These are phyloP conservation scores for Colletotrichum sp. DNA, from an alignment of 2,329 filamentous ascomycete genomes.

Conservation along the genomic window DNA sequence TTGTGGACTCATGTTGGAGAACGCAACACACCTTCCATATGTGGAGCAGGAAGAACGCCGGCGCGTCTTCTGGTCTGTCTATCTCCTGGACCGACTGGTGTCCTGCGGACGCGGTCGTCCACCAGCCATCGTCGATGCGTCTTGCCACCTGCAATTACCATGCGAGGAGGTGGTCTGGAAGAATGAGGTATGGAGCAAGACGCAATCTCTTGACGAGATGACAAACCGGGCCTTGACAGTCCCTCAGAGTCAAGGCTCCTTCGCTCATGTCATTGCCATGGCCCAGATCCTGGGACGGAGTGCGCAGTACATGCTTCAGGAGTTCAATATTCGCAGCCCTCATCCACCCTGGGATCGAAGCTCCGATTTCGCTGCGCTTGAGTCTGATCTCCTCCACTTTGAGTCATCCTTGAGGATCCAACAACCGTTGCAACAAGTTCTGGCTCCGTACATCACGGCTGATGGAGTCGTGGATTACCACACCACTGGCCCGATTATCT, in stretches of 20 bases:
- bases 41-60: slow-evolving; percentile 37
- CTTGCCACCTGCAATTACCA: slow-evolving; percentile 36
- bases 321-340: background rate
- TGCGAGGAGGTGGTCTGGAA: slow-evolving; percentile 19
- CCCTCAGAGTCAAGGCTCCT: background rate
- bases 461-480: background rate
- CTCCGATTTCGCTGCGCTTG: background rate
- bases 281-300: background rate
- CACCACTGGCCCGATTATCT: background rate
- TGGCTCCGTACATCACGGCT: background rate
- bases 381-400: background rate
- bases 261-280: background rate
- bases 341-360: background rate
- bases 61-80: slow-evolving; percentile 42
- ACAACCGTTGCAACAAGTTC: background rate
- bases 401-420: background rate
- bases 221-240: background rate
- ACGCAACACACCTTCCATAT: background rate
- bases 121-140: slow-evolving; percentile 34
- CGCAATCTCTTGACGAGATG: background rate
- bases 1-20: slow-evolving; percentile 32
- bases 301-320: background rate
- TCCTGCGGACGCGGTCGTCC: slow-evolving; percentile 39
- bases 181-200: background rate
- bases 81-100: slow-evolving; percentile 39